These are phyloP conservation scores for Cryptococcus jaspeensis DNA, from an alignment of 1,284 basidiomycete species.

Conservation along the genomic window DNA sequence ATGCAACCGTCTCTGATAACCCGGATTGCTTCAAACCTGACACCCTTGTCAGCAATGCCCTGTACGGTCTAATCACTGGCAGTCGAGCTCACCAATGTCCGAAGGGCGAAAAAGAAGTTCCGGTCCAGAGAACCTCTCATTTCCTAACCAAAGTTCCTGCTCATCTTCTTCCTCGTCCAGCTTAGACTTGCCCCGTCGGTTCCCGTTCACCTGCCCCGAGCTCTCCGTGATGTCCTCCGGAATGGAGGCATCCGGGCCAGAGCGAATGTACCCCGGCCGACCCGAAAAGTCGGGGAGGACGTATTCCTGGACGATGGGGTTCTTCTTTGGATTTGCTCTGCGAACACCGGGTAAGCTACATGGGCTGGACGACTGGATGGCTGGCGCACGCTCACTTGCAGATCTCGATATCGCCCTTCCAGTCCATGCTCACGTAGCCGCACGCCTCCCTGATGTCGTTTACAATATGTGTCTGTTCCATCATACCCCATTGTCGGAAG, in stretches of 20 bases:
- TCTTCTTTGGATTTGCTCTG: slow-evolving; percentile 48
- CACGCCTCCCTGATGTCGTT: slow-evolving; percentile 84
- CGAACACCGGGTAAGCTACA: background rate
- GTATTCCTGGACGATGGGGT: slow-evolving; percentile 78
- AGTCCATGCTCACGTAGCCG: slow-evolving; percentile 79
- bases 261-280: slow-evolving; percentile 62
- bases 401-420: slow-evolving; percentile 69
- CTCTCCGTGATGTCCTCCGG: slow-evolving; percentile 6
- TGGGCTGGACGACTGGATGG: background rate
- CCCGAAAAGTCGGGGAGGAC: slow-evolving; percentile 80
- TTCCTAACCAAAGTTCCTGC: slow-evolving; percentile 81
- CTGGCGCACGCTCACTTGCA: slow-evolving; percentile 62
- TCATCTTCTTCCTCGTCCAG: slow-evolving; percentile 46
- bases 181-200: slow-evolving; percentile 1
- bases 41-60: background rate
- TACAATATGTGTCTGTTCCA: slow-evolving; percentile 90
- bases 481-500: slow-evolving; percentile 96
- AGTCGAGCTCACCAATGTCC: slow-evolving; percentile 67
- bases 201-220: background rate
- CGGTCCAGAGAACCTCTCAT: slow-evolving; percentile 84
- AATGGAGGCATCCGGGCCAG: slow-evolving; percentile 39
- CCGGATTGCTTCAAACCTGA: slow-evolving; percentile 78
- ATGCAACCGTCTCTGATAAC: slow-evolving; percentile 69
- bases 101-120: slow-evolving; percentile 85
- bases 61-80: background rate